phyloP scores from a whole-genome alignment of 2,329 filamentous ascomycete genomes.

The Xylariaceae sp. region DNA sequence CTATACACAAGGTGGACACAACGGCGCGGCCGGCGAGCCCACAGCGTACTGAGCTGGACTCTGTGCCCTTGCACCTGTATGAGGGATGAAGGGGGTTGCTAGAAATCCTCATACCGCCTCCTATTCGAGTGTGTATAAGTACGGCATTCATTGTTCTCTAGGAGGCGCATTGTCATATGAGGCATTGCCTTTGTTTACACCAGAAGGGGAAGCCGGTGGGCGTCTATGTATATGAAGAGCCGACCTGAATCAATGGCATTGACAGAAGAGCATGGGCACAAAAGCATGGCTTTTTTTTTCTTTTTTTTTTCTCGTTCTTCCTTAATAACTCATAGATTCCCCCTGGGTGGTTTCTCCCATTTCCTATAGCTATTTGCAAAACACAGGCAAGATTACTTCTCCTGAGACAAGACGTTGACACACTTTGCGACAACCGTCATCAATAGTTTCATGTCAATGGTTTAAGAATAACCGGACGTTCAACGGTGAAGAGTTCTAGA shows the following conservation, averaged over 20 bases:
- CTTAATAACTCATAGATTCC: constrained; percentile 30
- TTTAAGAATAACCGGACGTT: constrained; percentile 20
- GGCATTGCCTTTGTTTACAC: constrained; percentile 2
- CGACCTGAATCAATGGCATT: constrained; percentile 22
- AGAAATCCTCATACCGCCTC: constrained; percentile 23
- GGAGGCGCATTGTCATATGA: constrained; percentile 10
- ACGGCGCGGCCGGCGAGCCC: constrained; percentile 49
- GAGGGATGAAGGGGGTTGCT: constrained; percentile 5
- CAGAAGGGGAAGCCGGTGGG: constrained; percentile 10
- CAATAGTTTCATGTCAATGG: constrained; percentile 24
- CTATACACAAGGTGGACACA: constrained; percentile 52
- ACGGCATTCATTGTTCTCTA: constrained; percentile 20
- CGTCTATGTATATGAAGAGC: constrained; percentile 29
- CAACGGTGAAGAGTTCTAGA: constrained; percentile 2
- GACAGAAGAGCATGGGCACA: constrained; percentile 21
- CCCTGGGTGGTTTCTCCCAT: constrained; percentile 24
- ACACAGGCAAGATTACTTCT: constrained; percentile 20
- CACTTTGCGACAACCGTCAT: constrained; percentile 19
- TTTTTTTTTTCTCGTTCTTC: constrained; percentile 17
- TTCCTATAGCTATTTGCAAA: constrained; percentile 19
- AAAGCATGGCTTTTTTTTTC: constrained; percentile 21
- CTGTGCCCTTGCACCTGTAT: constrained; percentile 12
- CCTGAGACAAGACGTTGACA: constrained; percentile 22
- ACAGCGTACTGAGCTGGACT: constrained; percentile 40
- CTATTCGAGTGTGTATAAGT: constrained; percentile 33